Base-by-base conservation (phyloP, 352 stramenopile genomes). In the Phytophthora crassamura region DNA sequence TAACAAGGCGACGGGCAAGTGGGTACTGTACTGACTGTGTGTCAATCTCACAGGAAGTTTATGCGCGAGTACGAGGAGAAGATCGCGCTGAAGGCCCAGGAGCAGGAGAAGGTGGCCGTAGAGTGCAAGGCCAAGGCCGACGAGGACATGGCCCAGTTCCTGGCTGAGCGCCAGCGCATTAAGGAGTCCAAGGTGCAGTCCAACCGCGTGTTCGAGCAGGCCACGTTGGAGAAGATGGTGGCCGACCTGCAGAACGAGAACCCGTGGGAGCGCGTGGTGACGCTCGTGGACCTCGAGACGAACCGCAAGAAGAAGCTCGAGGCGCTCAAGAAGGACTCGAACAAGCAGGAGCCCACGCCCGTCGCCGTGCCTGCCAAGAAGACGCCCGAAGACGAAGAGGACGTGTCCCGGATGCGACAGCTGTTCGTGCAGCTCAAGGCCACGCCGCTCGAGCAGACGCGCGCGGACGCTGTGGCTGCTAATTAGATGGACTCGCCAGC, bases 361-460 rank as follows among this genome's bases (percentile, higher is more conserved):
- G 70, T 64, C 11, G 80, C 74, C 10, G 70, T 72, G 55, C 47
- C 57, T 18, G 75, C 60, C 32, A 89, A 88, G 68, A 87, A 90
- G 58, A 81, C 70, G 22, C 72, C 88, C 25, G 79, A 88, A 36
- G 84, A 90, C 45, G 86, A 92, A 22, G 82, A 88, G 48, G 92
- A 98, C 74, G 83, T 97, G 33, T 94, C 85, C 43, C 82, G 94
- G 50, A 98, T 98, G 93, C 89, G 88, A 62, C 92, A 98, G 80
- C 73, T 98, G 38, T 91, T 98, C 55, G 90, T 98, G 61, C 79
- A 97, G 69, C 78, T 98, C 52, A 98, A 98, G 89, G 89, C 94
- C 48, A 84, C 97, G 61, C 83, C 88, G 51, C 78, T 94, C n/a
- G 83, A 94, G 48, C 80, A 93, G 67, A 93, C 84, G 53, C 86